phyloP scores from a whole-genome alignment of 1,284 basidiomycete species.

The Phlebopus sp. region DNA sequence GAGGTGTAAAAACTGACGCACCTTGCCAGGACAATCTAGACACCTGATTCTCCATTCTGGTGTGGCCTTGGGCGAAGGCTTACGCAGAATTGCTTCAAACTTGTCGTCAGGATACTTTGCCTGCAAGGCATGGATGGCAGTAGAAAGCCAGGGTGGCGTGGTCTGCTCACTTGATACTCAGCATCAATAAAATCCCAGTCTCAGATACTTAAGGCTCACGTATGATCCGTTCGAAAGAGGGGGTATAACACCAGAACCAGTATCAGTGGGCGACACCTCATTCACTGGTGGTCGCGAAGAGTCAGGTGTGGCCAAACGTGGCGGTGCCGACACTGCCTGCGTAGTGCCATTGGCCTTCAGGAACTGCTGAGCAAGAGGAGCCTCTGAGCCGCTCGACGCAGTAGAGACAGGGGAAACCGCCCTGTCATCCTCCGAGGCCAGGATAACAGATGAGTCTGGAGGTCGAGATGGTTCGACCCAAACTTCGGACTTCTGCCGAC shows the following conservation, averaged over 20 bases:
- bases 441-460: slow-evolving; percentile 32
- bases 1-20: slow-evolving; percentile 34
- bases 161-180: slow-evolving; percentile 37
- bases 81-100: slow-evolving; percentile 75
- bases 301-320: slow-evolving; percentile 26
- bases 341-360: slow-evolving; percentile 49
- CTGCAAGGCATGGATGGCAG: slow-evolving; percentile 65
- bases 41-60: slow-evolving; percentile 93
- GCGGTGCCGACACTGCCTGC: slow-evolving; percentile 22
- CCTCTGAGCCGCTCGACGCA: slow-evolving; percentile 65
- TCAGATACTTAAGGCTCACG: slow-evolving; percentile 22
- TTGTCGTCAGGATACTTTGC: slow-evolving; percentile 77
- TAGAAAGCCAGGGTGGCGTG: slow-evolving; percentile 71
- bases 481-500: slow-evolving; percentile 42
- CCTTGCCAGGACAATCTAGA: slow-evolving; percentile 92
- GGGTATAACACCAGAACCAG: slow-evolving; percentile 8
- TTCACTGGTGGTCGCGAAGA: slow-evolving; percentile 21
- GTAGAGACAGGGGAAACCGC: slow-evolving; percentile 65
- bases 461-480: slow-evolving; percentile 42
- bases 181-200: slow-evolving; percentile 33
- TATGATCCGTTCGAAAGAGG: slow-evolving; percentile 19
- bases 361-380: slow-evolving; percentile 59
- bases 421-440: slow-evolving; percentile 44
- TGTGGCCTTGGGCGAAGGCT: slow-evolving; percentile 46
- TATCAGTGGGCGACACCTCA: slow-evolving; percentile 17